A percentile compares a stretch with the other conserved stretches of the same genome.
phyloP scores from a whole-genome alignment of 2,329 filamentous ascomycete genomes.

The Trichophyton mentagrophytes region DNA sequence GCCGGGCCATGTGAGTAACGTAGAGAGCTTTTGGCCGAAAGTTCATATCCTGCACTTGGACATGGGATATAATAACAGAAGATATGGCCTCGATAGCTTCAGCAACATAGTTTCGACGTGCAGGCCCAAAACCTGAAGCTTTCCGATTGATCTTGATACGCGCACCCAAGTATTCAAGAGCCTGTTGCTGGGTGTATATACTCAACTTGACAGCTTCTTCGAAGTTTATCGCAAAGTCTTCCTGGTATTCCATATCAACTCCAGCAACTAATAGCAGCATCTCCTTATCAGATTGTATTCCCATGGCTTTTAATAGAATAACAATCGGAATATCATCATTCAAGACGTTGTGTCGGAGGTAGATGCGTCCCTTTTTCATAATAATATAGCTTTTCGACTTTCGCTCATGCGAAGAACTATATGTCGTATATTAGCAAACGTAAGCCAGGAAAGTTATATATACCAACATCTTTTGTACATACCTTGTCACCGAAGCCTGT shows the following conservation, averaged over 20 bases:
- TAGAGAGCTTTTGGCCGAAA: slow-evolving; percentile 97
- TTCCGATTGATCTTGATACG: slow-evolving; percentile 77
- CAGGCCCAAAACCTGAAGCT: slow-evolving; percentile 38
- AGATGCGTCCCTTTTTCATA: slow-evolving; percentile 83
- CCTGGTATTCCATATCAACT: slow-evolving; percentile 76
- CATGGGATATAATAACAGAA: slow-evolving; percentile 87
- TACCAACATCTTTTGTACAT: background rate
- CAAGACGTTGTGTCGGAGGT: slow-evolving; percentile 82
- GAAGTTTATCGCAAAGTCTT: slow-evolving; percentile 90
- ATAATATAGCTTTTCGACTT: slow-evolving; percentile 97
- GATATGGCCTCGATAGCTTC: slow-evolving; percentile 88
- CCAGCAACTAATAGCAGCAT: slow-evolving; percentile 86
- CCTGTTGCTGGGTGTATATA: slow-evolving; percentile 88
- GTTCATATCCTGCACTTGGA: slow-evolving; percentile 79
- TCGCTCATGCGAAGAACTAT: slow-evolving; percentile 90
- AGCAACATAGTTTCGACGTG: slow-evolving; percentile 67
- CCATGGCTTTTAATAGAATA: slow-evolving; percentile 83
- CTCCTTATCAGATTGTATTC: slow-evolving; percentile 86
- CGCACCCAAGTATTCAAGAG: slow-evolving; percentile 78
- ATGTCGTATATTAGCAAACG: background rate
- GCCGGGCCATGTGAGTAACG: slow-evolving; percentile 91
- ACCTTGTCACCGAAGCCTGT: slow-evolving; percentile 79
- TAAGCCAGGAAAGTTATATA: background rate
- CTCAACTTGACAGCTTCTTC: slow-evolving; percentile 76
- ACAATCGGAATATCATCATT: slow-evolving; percentile 91